Evolutionary conservation across 768 basidiomycete genomes (phyloP).

Genomic region (Coprinopsis sp.): DNA sequence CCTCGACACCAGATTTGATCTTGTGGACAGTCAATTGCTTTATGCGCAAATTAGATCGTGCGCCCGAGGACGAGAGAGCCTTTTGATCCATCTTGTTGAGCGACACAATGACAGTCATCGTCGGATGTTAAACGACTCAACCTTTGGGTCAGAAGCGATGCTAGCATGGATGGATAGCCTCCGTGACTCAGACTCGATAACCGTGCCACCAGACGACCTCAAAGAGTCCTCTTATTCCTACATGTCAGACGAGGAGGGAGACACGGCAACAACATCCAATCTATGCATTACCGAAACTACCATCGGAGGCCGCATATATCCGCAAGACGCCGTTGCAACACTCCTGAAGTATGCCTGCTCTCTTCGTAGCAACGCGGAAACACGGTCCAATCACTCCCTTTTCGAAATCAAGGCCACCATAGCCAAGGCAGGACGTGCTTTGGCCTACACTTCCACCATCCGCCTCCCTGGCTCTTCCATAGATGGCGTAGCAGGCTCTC

Average conservation of each 20-base stretch:
- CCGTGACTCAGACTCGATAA: slow-evolving; percentile 29
- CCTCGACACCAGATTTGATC: slow-evolving; percentile 43
- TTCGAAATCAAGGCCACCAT: slow-evolving; percentile 38
- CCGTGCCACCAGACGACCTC: slow-evolving; percentile 43
- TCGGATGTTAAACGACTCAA: slow-evolving; percentile 42
- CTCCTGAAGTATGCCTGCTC: slow-evolving; percentile 49
- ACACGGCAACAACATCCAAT: slow-evolving; percentile 33
- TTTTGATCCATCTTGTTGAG: slow-evolving; percentile 62
- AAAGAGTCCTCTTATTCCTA: slow-evolving; percentile 37
- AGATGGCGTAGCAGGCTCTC: slow-evolving; percentile 38
- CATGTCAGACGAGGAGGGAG: slow-evolving; percentile 46
- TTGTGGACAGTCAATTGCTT: slow-evolving; percentile 60
- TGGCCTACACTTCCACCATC: slow-evolving; percentile 46
- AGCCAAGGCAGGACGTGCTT: slow-evolving; percentile 14
- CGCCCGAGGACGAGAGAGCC: slow-evolving; percentile 42
- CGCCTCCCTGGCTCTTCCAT: slow-evolving; percentile 40
- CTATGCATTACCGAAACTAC: slow-evolving; percentile 64
- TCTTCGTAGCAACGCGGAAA: slow-evolving; percentile 9
- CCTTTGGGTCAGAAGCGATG: slow-evolving; percentile 33
- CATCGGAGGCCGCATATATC: slow-evolving; percentile 54
- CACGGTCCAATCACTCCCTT: slow-evolving; percentile 21
- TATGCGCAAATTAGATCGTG: slow-evolving; percentile 51
- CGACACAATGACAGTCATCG: slow-evolving; percentile 52
- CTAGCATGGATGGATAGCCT: slow-evolving; percentile 47
- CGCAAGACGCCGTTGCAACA: slow-evolving; percentile 51